A percentile compares a stretch with the other conserved stretches of the same genome.
Conservation (phyloP, 257 asterid genomes). For the Nicotiana undulata region DNA sequence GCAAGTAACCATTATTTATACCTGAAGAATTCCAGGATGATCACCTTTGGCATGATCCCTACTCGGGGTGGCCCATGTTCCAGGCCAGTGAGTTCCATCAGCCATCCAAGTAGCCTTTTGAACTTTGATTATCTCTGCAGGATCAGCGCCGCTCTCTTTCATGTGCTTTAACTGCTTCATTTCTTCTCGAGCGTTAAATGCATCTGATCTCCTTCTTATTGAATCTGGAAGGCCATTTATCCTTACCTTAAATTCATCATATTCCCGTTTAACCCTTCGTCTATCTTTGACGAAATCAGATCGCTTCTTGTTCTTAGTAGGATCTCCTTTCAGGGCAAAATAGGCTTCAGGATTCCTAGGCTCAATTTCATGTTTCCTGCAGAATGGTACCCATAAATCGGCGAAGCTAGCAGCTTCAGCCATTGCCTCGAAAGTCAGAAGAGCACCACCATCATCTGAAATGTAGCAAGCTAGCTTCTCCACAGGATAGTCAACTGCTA, state of each 20-base stretch:
- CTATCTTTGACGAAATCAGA: constrained; percentile 34
- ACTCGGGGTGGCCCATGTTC: constrained; percentile 21
- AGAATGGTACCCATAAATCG: constrained; percentile 37
- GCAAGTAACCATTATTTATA: not conserved
- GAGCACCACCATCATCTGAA: constrained; percentile 41
- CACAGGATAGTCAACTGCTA: constrained; percentile 36
- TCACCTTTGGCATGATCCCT: constrained; percentile 34
- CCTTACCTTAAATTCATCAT: constrained; percentile 37
- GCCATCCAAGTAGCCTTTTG: constrained; percentile 43
- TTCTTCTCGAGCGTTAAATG: constrained; percentile 35
- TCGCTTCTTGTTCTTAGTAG: constrained; percentile 33
- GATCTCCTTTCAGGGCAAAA: constrained; percentile 28
- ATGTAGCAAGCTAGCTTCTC: constrained; percentile 33
- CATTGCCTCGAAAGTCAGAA: constrained; percentile 42
- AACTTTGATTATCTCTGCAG: constrained; percentile 21
- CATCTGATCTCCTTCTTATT: constrained; percentile 33
- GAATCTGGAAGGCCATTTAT: constrained; percentile 29
- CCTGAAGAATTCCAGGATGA: constrained; percentile 37
- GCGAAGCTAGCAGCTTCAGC: constrained; percentile 42
- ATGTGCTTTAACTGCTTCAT: constrained; percentile 33
- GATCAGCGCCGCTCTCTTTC: constrained; percentile 33
- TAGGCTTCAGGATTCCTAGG: constrained; percentile 38
- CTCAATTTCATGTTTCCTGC: constrained; percentile 32
- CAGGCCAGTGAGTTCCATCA: constrained; percentile 42
- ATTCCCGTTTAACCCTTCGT: constrained; percentile 31